A percentile compares a stretch with the other conserved stretches of the same genome.
phyloP scores from a whole-genome alignment of 495 filamentous ascomycete species.

The Aspergillus olivimuriae region DNA sequence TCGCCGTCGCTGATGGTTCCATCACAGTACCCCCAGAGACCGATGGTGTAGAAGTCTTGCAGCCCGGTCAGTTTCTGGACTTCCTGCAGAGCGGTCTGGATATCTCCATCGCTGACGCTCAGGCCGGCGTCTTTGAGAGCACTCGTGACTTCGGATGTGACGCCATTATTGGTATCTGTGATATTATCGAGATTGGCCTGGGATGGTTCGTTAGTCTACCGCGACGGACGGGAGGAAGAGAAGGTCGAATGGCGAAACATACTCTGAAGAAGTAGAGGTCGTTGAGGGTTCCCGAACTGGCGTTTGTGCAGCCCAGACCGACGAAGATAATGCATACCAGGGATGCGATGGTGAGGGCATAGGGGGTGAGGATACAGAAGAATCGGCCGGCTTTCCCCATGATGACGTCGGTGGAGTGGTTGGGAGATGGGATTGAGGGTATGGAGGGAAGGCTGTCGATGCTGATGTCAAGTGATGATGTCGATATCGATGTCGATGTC shows the following conservation, averaged over 20 bases:
- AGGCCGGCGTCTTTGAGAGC: slow-evolving; percentile 22
- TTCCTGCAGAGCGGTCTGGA: slow-evolving; percentile 25
- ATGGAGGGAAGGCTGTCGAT: neutral
- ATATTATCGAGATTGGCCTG: slow-evolving; percentile 38
- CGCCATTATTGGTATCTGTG: slow-evolving; percentile 22
- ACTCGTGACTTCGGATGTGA: slow-evolving; percentile 19
- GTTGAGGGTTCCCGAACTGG: slow-evolving; percentile 42
- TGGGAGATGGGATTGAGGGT: neutral
- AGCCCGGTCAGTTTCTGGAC: slow-evolving; percentile 49
- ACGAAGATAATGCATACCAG: slow-evolving; percentile 68
- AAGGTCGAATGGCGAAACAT: slow-evolving; percentile 19
- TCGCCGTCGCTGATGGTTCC: slow-evolving; percentile 47
- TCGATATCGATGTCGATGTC: neutral
- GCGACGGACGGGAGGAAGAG: too few relatives aligned
- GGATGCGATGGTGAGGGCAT: slow-evolving; percentile 64
- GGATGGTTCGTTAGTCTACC: slow-evolving; percentile 14
- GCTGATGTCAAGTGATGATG: neutral
- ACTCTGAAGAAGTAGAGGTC: slow-evolving; percentile 70
- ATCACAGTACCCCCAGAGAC: slow-evolving; percentile 83
- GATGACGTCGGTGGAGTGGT: slow-evolving; percentile 19
- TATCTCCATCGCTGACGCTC: slow-evolving; percentile 24
- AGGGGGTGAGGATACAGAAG: slow-evolving; percentile 74
- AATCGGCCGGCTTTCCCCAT: slow-evolving; percentile 73
- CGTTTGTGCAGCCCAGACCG: slow-evolving; percentile 63
- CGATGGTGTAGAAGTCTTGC: slow-evolving; percentile 71